Conservation (phyloP, 2,329 filamentous ascomycete genomes). For the Ilyonectria sp. region DNA sequence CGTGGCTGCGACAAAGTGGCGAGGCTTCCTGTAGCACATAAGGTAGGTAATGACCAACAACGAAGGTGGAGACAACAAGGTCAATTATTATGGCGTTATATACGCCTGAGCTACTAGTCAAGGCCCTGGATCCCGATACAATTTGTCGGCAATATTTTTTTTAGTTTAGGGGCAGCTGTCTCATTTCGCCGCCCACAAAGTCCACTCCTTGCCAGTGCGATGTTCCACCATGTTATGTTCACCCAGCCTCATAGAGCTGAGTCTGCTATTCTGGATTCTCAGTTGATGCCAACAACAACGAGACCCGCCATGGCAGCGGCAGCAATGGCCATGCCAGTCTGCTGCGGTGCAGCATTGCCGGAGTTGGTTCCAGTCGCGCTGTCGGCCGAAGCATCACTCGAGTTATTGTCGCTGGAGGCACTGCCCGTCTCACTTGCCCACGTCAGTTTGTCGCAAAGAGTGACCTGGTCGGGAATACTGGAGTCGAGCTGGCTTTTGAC, state of each 20-base stretch:
- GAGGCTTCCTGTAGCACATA: too few species aligned
- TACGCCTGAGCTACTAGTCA: too few species aligned
- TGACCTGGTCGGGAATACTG: neutral
- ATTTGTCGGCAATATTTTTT: too few species aligned
- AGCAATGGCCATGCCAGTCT: conserved; percentile 9
- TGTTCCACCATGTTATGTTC: neutral
- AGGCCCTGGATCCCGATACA: too few species aligned
- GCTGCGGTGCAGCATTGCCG: neutral
- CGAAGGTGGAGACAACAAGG: too few species aligned
- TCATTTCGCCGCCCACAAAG: too few species aligned
- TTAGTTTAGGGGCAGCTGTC: too few species aligned
- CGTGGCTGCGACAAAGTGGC: too few species aligned
- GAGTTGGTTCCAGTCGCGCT: neutral
- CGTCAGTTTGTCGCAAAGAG: conserved; percentile 29
- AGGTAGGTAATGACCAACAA: too few species aligned
- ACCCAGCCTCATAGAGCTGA: too few species aligned
- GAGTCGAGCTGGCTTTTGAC: conserved; percentile 26
- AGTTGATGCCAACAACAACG: neutral
- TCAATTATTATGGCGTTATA: too few species aligned
- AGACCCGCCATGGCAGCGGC: conserved; percentile 10
- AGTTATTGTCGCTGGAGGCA: conserved; percentile 11
- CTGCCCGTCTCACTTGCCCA: conserved; percentile 33
- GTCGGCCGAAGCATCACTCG: neutral
- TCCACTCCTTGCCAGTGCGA: too few species aligned
- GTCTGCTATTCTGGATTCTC: neutral